Conservation (phyloP, 208 protist species). For the Acanthamoeba royreba region DNA sequence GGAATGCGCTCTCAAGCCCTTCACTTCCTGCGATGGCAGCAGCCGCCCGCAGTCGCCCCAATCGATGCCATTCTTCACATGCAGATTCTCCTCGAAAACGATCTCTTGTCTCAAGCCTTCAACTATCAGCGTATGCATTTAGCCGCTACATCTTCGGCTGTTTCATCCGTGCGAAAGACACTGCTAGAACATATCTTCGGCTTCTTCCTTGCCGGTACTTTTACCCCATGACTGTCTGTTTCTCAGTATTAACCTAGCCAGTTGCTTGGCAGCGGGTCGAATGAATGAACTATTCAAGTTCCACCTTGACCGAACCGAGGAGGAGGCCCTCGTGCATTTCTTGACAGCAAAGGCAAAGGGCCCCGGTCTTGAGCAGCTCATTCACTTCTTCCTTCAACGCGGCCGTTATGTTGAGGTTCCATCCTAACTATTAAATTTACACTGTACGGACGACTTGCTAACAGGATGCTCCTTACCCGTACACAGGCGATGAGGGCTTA, state of each 20-base stretch:
- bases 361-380: neutral
- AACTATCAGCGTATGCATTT: neutral
- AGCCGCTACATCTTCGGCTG: neutral
- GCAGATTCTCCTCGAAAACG: neutral
- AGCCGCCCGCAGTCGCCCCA: neutral
- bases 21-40: neutral
- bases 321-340: neutral
- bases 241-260: neutral
- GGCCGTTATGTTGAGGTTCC: neutral
- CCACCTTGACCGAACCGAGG: neutral
- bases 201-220: neutral
- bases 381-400: neutral
- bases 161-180: neutral
- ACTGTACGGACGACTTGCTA: neutral
- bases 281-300: neutral
- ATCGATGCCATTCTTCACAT: neutral
- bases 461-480: neutral
- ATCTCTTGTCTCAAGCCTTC: neutral
- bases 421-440: neutral
- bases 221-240: neutral
- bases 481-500: neutral
- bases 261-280: neutral
- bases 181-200: neutral
- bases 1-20: neutral
- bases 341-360: neutral